Evolutionary conservation across 163 green algal genomes (phyloP), one percentile per base, ranked within the genome.

Genomic region (Chlamydomonas reinhardtii): DNA sequence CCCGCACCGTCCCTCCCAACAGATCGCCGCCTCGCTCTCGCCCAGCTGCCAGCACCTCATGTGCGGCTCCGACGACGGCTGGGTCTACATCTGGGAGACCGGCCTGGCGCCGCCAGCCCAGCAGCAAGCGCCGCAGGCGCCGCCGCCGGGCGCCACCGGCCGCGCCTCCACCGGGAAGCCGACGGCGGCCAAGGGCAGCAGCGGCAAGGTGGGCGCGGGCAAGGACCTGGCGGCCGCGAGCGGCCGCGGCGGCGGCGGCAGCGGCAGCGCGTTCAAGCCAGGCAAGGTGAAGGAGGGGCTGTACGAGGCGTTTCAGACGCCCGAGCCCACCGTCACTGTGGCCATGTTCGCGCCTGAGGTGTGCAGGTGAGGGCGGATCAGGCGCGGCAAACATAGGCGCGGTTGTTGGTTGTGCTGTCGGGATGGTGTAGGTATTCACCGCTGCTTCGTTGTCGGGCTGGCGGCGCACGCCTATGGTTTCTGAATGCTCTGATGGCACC

Each of bases 1-100:
- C 59, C 59, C 12, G 31, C 59, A 19, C 59, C 0, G 0, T 22
- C 11, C 24, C 39, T n/a, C 71, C 56, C 64, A 54, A 20, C 88
- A 85, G 61, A 89, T 94, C 32, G 31, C 84, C 17, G 95, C 95
- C 0, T 95, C 92, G 25, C 94, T 98, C 43, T 96, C 91, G 4
- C 73, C 89, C 17, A 84, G 86, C 29, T 95, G 94, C 25, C 86
- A 94, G 66, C 95, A 94, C 87, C 87, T 99, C 24, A 92, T 97
- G 9, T 98, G 97, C 90, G 97, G 97, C 48, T 96, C 89, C 6
- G 97, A 99, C 74, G 96, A 99, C 87, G 96, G 95, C 31, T 93
- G 91, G 87, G 94, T 97, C 56, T 98, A 97, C 85, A 48, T 99
- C 31, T 99, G 97, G 97, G 90, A 89, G 61, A 87, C 77, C 14